Evolutionary conservation across 176 grass and related monocot genomes (phyloP), one percentile per base, ranked within the genome.

Genomic region (Eremochloa ophiuroides): DNA sequence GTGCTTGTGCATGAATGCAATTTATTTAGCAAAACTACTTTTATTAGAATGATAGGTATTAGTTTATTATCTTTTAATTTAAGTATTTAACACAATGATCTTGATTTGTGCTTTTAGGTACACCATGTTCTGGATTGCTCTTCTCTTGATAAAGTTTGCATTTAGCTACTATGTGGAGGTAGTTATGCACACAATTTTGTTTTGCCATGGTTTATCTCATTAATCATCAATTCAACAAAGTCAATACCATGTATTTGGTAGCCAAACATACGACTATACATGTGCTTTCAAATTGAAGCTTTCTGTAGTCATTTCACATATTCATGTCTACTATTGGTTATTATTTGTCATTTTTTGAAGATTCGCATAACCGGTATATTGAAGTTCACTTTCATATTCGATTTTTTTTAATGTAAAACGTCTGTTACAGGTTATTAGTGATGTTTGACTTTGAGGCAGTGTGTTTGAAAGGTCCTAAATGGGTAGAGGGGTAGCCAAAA

Each of bases 151-250:
- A 43, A 98, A 98, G 86, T 92, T 98, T 48, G 48, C 86, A 73
- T 93, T 91, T 87, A 98, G 95, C 93, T 98, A 94, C 73, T 98
- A 94, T 76, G 58, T 98, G 50, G 95, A 98, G 92, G 95, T 98
- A 80, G 50, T 65, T 80, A 34, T 62, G 15, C 53, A 69, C 34
- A 30, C 12, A 62, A 43, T 72, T 60, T 55, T 47, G 14, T 46
- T 29, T 13, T 77, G 3, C 26, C 43, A 16, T 71, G 27, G 34
- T 62, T 81, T 85, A 53, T 89, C 37, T 77, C 29, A 76, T 10
- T 55, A 43, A 25, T 58, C 11, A 33, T 70, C 15, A 60, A 35
- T 79, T 30, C 10, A 40, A n/a, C 15, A 46, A 55, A 58, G 33
- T 66, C 15, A 67, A 6, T 79, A 20, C 43, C 13, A 40, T 23